Percentiles rank a stretch among this genome's conserved stretches.
phyloP scores from a whole-genome alignment of 169 alveolate genomes.

The Babesia bigemina region DNA sequence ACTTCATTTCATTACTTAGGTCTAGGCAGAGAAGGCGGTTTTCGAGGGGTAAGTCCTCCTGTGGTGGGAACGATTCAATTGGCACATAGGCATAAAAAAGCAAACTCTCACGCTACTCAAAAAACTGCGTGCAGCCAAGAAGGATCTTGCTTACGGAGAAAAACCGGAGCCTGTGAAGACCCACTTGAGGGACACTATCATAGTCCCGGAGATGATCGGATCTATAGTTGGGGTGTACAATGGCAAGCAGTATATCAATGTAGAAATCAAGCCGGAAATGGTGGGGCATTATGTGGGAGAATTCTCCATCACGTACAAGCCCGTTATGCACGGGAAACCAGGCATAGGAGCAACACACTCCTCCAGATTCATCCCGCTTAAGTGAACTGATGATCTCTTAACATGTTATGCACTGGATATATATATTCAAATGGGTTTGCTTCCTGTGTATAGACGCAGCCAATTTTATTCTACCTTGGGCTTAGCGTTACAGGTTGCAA shows the following conservation, averaged over 20 bases:
- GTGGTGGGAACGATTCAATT: slow-evolving; percentile 21
- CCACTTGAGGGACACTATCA: slow-evolving; percentile 93
- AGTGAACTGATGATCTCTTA: slow-evolving; percentile 58
- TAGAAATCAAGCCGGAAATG: slow-evolving; percentile 99
- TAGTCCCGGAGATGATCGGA: slow-evolving; percentile 97
- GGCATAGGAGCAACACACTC: slow-evolving; percentile 97
- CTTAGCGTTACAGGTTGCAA: too few relatives aligned
- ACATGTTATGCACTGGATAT: neutral
- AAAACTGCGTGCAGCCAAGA: slow-evolving; percentile 93
- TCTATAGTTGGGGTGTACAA: slow-evolving; percentile 97
- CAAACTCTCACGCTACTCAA: slow-evolving; percentile 91
- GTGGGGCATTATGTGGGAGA: slow-evolving; percentile 99
- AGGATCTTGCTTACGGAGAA: slow-evolving; percentile 89
- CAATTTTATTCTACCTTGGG: slow-evolving; percentile 2
- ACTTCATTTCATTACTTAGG: slow-evolving; percentile 89
- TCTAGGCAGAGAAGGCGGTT: slow-evolving; percentile 97
- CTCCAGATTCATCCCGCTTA: slow-evolving; percentile 92
- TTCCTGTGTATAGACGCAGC: neutral
- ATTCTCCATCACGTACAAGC: slow-evolving; percentile 98
- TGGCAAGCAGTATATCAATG: slow-evolving; percentile 95
- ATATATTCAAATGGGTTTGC: neutral
- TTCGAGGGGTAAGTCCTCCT: slow-evolving; percentile 77
- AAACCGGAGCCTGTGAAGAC: slow-evolving; percentile 95
- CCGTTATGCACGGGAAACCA: slow-evolving; percentile 98
- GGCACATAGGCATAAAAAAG: slow-evolving; percentile 78